Conservation (phyloP, 1,284 basidiomycete genomes). For the Blastosporella zonata region DNA sequence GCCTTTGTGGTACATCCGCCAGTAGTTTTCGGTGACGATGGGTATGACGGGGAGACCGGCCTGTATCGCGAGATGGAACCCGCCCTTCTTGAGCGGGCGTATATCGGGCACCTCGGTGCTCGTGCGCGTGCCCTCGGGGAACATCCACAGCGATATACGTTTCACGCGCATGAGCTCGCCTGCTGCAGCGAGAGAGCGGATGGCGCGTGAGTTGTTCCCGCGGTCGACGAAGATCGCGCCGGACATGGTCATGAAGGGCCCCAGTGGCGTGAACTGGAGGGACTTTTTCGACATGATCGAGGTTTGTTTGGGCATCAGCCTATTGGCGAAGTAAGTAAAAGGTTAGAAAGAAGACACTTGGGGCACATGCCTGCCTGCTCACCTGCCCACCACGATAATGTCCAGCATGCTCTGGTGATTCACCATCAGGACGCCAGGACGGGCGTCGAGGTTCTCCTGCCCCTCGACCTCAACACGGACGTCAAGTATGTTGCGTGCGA, state of each 20-base stretch:
- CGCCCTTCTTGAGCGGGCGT: conserved; percentile 96
- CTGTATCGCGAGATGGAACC: conserved; percentile 94
- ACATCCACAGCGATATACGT: conserved; percentile 83
- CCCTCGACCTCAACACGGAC: conserved; percentile 82
- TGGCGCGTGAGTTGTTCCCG: conserved; percentile 74
- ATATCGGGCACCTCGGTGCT: conserved; percentile 63
- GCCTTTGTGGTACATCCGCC: conserved; percentile 77
- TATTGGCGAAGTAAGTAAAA: conserved; percentile 26
- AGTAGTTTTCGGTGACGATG: conserved; percentile 94
- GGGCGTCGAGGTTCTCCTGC: conserved; percentile 70
- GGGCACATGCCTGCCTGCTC: conserved; percentile 25
- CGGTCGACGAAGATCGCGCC: conserved; percentile 96
- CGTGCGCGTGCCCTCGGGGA: conserved; percentile 90
- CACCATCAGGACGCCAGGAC: conserved; percentile 76
- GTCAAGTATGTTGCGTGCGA: conserved; percentile 67
- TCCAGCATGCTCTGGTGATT: conserved; percentile 97
- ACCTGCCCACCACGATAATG: conserved; percentile 82
- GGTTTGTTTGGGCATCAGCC: conserved; percentile 81
- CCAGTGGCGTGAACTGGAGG: conserved; percentile 85
- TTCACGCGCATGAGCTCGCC: conserved; percentile 80
- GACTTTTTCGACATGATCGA: conserved; percentile 96
- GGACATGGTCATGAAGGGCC: conserved; percentile 88
- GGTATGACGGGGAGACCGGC: conserved; percentile 88
- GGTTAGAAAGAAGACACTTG: not conserved
- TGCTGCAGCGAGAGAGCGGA: conserved; percentile 76